Percentiles rank a stretch among this genome's conserved stretches.
Conservation (phyloP, 2,329 filamentous ascomycete genomes). For the Hymenoscyphus infarciens region DNA sequence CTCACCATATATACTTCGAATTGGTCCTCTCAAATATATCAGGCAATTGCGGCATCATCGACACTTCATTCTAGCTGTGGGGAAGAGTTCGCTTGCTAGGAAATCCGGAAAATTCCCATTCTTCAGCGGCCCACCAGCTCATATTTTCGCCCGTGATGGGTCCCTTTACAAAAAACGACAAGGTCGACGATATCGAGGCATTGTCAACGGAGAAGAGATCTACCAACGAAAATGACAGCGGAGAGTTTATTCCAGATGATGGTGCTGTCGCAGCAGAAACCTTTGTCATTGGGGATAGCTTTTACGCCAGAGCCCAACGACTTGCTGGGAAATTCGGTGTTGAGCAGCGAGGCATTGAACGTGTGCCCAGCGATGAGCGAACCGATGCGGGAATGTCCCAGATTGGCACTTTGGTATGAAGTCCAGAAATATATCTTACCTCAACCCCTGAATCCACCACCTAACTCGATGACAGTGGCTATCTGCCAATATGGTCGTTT, state of each 20-base stretch:
- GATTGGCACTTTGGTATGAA: slow-evolving; percentile 66
- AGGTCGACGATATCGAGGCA: slow-evolving; percentile 29
- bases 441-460: slow-evolving; percentile 1
- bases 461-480: slow-evolving; percentile 54
- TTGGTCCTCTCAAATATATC: slow-evolving; percentile 11
- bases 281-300: slow-evolving; percentile 53
- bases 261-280: slow-evolving; percentile 52
- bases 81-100: neutral
- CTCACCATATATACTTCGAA: slow-evolving; percentile 20
- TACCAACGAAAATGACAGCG: slow-evolving; percentile 19
- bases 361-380: slow-evolving; percentile 67
- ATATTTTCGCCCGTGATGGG: slow-evolving; percentile 15
- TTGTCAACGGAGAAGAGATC: slow-evolving; percentile 22
- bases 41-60: neutral
- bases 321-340: slow-evolving; percentile 63
- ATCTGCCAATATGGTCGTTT: slow-evolving; percentile 74
- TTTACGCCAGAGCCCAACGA: slow-evolving; percentile 58
- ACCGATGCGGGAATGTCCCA: slow-evolving; percentile 63
- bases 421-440: neutral
- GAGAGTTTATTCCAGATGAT: slow-evolving; percentile 30
- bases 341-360: slow-evolving; percentile 72
- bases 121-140: neutral
- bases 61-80: neutral
- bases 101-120: neutral
- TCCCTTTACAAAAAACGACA: slow-evolving; percentile 18